These are phyloP conservation scores for Actinomortierella wolfii DNA, from an alignment of 371 early-diverging fungal genomes.

Conservation along the genomic window DNA sequence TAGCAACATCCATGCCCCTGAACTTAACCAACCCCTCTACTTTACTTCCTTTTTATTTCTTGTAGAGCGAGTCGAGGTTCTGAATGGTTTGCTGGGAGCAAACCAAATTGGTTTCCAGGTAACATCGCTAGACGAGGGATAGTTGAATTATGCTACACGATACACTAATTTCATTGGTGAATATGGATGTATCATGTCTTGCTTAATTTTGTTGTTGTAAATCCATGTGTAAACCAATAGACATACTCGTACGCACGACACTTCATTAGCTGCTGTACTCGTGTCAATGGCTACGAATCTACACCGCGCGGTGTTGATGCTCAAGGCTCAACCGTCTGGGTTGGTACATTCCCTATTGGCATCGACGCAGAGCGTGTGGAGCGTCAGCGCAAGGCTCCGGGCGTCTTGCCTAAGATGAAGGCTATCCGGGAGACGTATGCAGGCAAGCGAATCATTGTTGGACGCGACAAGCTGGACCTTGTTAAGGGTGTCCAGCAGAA, in stretches of 20 bases:
- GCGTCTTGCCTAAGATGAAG: constrained; percentile 72
- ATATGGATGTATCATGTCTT: background rate
- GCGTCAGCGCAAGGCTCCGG: constrained; percentile 46
- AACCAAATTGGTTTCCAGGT: constrained; percentile 94
- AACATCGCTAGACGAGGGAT: constrained; percentile 21
- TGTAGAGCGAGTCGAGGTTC: constrained; percentile 85
- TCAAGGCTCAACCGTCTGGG: constrained; percentile 74
- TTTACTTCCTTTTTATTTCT: constrained; percentile 1
- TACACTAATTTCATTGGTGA: too few species aligned
- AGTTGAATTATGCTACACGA: too few species aligned
- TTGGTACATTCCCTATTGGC: constrained; percentile 97
- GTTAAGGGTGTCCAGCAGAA: constrained; percentile 99
- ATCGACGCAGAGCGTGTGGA: constrained; percentile 79
- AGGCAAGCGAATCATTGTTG: constrained; percentile 96
- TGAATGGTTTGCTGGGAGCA: constrained; percentile 92
- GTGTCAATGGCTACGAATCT: constrained; percentile 88
- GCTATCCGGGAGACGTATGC: constrained; percentile 84
- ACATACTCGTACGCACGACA: constrained; percentile 96
- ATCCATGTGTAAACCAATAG: constrained; percentile 31
- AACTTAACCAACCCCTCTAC: background rate
- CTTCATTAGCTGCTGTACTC: constrained; percentile 91
- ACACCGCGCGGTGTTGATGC: constrained; percentile 82
- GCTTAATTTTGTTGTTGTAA: constrained; percentile 9
- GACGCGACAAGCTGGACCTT: constrained; percentile 97
- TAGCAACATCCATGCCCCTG: background rate